Percentiles rank a stretch among this genome's conserved stretches.
Evolutionary conservation across 805 yeast species (phyloP).

Genomic region (Metschnikowia reukaufii): DNA sequence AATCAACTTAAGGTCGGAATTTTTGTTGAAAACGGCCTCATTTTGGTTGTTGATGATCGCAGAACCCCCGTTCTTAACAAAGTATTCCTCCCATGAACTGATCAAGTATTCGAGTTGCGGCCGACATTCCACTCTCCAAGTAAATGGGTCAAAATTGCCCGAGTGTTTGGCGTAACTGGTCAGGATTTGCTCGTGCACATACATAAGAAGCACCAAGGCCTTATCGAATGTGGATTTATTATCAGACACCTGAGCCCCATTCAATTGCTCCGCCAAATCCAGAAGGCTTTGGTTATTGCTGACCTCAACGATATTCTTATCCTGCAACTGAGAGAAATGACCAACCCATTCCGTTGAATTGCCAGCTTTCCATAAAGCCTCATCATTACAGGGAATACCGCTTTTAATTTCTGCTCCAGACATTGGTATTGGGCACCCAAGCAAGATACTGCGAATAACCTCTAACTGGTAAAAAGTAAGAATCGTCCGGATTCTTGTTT

Average conservation of each 20-base stretch:
- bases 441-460: constrained; percentile 45
- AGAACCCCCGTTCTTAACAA: constrained; percentile 62
- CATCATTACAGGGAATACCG: constrained; percentile 64
- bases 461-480: constrained; percentile 52
- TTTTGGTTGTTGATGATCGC: constrained; percentile 53
- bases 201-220: constrained; percentile 55
- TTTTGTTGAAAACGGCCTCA: constrained; percentile 47
- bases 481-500: constrained; percentile 55
- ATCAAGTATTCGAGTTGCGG: constrained; percentile 59
- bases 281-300: constrained; percentile 55
- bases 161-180: constrained; percentile 31
- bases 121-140: constrained; percentile 65
- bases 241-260: constrained; percentile 35
- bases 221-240: constrained; percentile 49
- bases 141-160: constrained; percentile 49
- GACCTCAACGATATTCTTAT: constrained; percentile 45
- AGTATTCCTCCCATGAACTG: constrained; percentile 67
- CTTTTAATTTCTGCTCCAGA: constrained; percentile 47
- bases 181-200: constrained; percentile 67
- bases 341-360: constrained; percentile 52
- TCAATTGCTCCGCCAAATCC: constrained; percentile 47
- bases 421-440: constrained; percentile 44
- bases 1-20: constrained; percentile 60
- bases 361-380: constrained; percentile 58
- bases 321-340: constrained; percentile 16